These are phyloP conservation scores for Chalciporus sp. DNA, from an alignment of 1,284 basidiomycete species.

Conservation along the genomic window DNA sequence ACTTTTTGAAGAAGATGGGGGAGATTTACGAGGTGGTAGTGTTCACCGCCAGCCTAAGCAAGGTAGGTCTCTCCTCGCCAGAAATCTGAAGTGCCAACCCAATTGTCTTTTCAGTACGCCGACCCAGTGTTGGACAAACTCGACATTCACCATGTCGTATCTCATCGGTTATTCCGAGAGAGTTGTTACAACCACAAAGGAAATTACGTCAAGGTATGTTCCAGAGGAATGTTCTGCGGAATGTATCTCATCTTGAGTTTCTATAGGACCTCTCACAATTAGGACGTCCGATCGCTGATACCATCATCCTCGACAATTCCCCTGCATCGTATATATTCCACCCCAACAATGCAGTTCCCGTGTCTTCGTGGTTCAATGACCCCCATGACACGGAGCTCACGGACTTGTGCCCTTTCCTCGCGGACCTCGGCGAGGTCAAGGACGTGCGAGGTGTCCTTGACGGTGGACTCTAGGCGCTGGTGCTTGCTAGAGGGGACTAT, in stretches of 20 bases:
- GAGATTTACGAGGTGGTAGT: conserved; percentile 98
- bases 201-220: conserved; percentile 95
- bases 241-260: conserved; percentile 15
- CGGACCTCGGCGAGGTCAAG: conserved; percentile 83
- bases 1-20: conserved; percentile 96
- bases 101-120: conserved; percentile 70
- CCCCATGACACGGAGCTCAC: conserved; percentile 97
- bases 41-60: conserved; percentile 96
- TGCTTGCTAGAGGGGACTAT: conserved; percentile 21
- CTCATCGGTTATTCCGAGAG: conserved; percentile 97
- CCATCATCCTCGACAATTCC: conserved; percentile 98
- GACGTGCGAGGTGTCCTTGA: conserved; percentile 94
- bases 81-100: background rate
- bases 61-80: conserved; percentile 50
- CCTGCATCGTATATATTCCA: conserved; percentile 99
- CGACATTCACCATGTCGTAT: conserved; percentile 88
- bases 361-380: conserved; percentile 99
- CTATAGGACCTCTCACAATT: conserved; percentile 92
- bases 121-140: conserved; percentile 98
- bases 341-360: conserved; percentile 97
- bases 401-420: conserved; percentile 91
- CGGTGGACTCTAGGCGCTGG: conserved; percentile 61
- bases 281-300: conserved; percentile 89
- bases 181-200: conserved; percentile 99
- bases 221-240: conserved; percentile 1